phyloP scores from a whole-genome alignment of 75 land plant genomes.

The Picea sitchensis region DNA sequence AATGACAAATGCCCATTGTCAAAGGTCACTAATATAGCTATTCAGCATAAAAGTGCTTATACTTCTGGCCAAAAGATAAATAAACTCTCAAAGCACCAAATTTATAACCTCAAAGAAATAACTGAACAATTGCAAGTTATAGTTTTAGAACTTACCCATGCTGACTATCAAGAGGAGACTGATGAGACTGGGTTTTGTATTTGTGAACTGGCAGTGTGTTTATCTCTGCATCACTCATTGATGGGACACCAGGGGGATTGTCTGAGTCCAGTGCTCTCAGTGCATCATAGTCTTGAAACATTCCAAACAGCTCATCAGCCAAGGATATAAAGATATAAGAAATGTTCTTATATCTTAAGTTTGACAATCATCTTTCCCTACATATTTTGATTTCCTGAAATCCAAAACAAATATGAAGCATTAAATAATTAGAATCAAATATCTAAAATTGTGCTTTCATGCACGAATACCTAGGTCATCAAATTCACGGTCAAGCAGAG shows the following conservation, averaged over 20 bases:
- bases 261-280: conserved; percentile 85
- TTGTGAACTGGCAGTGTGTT: conserved; percentile 88
- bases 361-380: background rate
- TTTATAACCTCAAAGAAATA: background rate
- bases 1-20: background rate
- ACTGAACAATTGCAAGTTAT: background rate
- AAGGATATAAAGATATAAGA: background rate
- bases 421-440: background rate
- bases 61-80: background rate
- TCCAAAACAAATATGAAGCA: background rate
- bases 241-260: conserved; percentile 58
- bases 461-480: conserved; percentile 85
- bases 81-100: background rate
- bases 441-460: background rate
- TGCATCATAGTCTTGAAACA: conserved; percentile 79
- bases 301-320: background rate
- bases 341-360: background rate
- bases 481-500: conserved; percentile 93
- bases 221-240: conserved; percentile 88
- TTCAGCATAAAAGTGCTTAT: background rate
- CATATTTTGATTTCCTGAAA: background rate
- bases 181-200: conserved; percentile 38
- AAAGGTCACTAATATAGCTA: background rate
- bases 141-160: conserved; percentile 24
- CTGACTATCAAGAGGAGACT: conserved; percentile 9